Evolutionary conservation across 352 stramenopile genomes (phyloP).

Genomic region (Phytophthora macrochlamydospora): DNA sequence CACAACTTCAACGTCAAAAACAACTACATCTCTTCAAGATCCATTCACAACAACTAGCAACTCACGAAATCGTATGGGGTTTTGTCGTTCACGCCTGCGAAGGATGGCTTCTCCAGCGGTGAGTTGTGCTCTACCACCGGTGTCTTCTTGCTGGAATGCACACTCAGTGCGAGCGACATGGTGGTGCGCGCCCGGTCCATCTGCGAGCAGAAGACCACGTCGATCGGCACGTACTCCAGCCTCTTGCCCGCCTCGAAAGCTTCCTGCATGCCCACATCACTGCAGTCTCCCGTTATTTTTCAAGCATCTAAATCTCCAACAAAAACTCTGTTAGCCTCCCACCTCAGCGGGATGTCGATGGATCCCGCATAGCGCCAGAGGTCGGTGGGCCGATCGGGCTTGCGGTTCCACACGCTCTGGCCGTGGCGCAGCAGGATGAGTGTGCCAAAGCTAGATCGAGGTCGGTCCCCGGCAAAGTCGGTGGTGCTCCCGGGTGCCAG

Average conservation of each 20-base stretch:
- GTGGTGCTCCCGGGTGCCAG: conserved; percentile 38
- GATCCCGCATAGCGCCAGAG: conserved; percentile 85
- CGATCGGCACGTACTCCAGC: conserved; percentile 77
- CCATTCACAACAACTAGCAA: conserved; percentile 6
- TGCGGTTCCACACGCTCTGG: conserved; percentile 88
- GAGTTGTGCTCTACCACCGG: conserved; percentile 79
- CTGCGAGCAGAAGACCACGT: conserved; percentile 87
- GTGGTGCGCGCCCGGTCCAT: conserved; percentile 84
- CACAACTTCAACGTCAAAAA: conserved; percentile 16
- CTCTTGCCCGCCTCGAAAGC: conserved; percentile 78
- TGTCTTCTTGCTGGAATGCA: conserved; percentile 85
- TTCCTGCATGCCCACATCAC: conserved; percentile 84
- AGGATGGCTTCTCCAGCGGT: conserved; percentile 66
- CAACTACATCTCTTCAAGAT: background rate
- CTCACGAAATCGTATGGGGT: conserved; percentile 82
- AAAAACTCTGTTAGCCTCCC: background rate
- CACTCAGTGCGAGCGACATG: conserved; percentile 76
- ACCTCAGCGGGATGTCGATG: conserved; percentile 82
- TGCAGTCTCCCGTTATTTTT: conserved; percentile 3
- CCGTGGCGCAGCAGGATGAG: conserved; percentile 86
- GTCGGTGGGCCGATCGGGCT: conserved; percentile 69
- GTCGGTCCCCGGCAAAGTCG: conserved; percentile 22
- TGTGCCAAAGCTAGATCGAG: conserved; percentile 68
- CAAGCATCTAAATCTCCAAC: background rate
- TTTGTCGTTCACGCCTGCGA: conserved; percentile 78